These are phyloP conservation scores for Castanospermum australe DNA, from an alignment of 306 rosid species.

Conservation along the genomic window DNA sequence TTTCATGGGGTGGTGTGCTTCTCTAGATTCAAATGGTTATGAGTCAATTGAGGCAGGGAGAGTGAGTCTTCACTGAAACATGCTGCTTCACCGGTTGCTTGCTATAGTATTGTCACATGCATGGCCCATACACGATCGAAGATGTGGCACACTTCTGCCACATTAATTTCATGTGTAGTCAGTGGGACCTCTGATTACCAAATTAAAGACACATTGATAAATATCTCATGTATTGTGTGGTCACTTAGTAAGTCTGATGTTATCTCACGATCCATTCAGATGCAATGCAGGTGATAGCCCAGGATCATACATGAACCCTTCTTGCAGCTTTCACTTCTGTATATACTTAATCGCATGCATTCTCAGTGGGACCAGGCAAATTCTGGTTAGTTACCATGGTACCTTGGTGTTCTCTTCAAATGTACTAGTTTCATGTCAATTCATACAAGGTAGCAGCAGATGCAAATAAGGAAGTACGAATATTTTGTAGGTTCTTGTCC, in stretches of 20 bases:
- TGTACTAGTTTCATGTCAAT: neutral
- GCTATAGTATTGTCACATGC: conserved; percentile 23
- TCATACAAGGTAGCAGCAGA: neutral
- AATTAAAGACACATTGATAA: neutral
- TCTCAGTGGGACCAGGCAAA: neutral
- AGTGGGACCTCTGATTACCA: neutral
- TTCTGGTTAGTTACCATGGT: neutral
- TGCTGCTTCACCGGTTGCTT: conserved; percentile 5
- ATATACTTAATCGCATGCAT: neutral
- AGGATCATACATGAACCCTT: neutral
- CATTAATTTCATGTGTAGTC: neutral
- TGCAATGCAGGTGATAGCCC: conserved; percentile 16
- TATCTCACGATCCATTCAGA: conserved; percentile 27
- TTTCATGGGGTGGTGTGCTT: neutral
- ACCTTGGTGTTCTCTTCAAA: neutral
- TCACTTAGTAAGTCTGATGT: neutral
- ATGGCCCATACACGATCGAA: conserved; percentile 25
- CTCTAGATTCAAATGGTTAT: neutral
- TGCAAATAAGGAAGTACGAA: neutral
- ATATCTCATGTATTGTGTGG: neutral
- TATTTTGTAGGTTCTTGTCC: neutral
- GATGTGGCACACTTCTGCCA: neutral
- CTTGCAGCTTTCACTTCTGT: neutral
- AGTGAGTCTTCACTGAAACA: neutral
- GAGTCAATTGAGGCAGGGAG: neutral